Conservation (phyloP, 306 rosid species). For the Cicer cuneatum region DNA sequence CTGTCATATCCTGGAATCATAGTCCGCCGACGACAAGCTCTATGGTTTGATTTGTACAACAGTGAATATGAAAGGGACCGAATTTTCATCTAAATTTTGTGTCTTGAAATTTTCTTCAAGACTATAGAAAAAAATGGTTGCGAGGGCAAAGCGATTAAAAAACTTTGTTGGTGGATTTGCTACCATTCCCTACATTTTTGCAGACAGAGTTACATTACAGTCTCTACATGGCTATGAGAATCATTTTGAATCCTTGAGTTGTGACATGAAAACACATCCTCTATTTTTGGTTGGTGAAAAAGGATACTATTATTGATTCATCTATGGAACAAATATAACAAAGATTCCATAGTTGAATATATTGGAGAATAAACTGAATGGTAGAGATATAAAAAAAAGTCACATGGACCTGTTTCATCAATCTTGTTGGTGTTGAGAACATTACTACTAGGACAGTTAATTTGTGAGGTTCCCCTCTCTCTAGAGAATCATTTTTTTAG, state of each 20-base stretch:
- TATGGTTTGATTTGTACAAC: slow-evolving; percentile 49
- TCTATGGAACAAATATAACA: slow-evolving; percentile 60
- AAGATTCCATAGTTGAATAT: slow-evolving; percentile 59
- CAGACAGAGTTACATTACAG: slow-evolving; percentile 52
- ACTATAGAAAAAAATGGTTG: slow-evolving; percentile 19
- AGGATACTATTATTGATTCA: slow-evolving; percentile 56
- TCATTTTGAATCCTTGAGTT: slow-evolving; percentile 63
- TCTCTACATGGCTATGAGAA: slow-evolving; percentile 55
- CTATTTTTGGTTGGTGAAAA: slow-evolving; percentile 73
- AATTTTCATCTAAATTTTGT: slow-evolving; percentile 61
- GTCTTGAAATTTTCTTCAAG: slow-evolving; percentile 53
- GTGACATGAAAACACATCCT: slow-evolving; percentile 69
- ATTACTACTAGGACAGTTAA: slow-evolving; percentile 61
- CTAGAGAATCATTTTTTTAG: slow-evolving; percentile 61
- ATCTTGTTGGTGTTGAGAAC: slow-evolving; percentile 64
- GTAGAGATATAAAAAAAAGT: slow-evolving; percentile 49
- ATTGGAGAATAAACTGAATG: slow-evolving; percentile 70
- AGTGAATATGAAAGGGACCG: slow-evolving; percentile 43
- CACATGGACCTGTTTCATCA: slow-evolving; percentile 48
- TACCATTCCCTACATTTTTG: slow-evolving; percentile 57
- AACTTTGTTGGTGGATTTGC: slow-evolving; percentile 49
- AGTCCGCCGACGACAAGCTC: slow-evolving; percentile 49
- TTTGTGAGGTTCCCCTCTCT: slow-evolving; percentile 63
- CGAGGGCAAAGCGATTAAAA: slow-evolving; percentile 47
- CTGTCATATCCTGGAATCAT: slow-evolving; percentile 92